A percentile compares a stretch with the other conserved stretches of the same genome.
Evolutionary conservation across 371 early-diverging fungal genomes (phyloP).

Genomic region (Chytridium lagenaria): DNA sequence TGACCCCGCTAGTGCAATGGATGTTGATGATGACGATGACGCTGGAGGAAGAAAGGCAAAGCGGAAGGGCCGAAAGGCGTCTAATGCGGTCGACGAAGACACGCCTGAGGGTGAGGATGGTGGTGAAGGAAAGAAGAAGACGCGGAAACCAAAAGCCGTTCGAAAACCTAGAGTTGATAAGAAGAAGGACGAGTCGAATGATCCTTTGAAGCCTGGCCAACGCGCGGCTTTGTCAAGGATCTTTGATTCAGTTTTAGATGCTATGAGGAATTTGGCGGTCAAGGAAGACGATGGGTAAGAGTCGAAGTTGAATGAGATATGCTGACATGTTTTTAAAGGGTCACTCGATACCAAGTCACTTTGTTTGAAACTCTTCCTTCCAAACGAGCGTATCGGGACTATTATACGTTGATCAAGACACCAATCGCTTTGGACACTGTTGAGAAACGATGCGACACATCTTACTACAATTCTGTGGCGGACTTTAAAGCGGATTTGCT

Average conservation of each 20-base stretch:
- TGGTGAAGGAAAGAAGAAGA: not conserved
- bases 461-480: constrained; percentile 61
- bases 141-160: not conserved
- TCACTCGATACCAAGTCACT: constrained; percentile 31
- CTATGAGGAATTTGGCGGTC: constrained; percentile 35
- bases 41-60: not conserved
- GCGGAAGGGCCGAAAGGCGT: constrained; percentile 29
- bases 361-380: constrained; percentile 48
- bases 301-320: not conserved
- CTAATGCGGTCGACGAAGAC: not conserved
- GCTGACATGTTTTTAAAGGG: not conserved
- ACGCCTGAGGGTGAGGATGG: constrained; percentile 21
- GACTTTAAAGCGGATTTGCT: constrained; percentile 71
- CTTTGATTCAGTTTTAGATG: constrained; percentile 36
- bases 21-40: constrained; percentile 34
- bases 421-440: constrained; percentile 65
- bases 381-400: constrained; percentile 54
- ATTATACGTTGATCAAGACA: constrained; percentile 58
- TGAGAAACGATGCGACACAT: constrained; percentile 38
- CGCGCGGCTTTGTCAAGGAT: constrained; percentile 40
- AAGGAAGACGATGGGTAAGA: constrained; percentile 11
- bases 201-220: not conserved
- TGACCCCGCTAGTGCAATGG: too few relatives aligned
- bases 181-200: not conserved
- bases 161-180: too few relatives aligned